Percentiles rank a stretch among this genome's conserved stretches.
Conservation (phyloP, 2,329 filamentous ascomycete species). For the Verticillium zaregamsianum region DNA sequence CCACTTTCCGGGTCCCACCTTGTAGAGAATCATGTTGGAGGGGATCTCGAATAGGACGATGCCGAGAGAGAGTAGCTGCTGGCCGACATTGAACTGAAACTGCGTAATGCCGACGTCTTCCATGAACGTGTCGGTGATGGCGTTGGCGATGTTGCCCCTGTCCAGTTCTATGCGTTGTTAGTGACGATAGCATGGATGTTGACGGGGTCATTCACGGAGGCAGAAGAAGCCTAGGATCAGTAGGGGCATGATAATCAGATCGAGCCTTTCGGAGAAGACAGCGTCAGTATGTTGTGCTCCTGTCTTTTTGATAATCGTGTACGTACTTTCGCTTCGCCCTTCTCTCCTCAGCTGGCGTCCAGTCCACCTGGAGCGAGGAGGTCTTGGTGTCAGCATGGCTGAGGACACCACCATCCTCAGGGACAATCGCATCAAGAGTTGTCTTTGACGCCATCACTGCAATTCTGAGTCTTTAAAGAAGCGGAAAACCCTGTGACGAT, state of each 20-base stretch:
- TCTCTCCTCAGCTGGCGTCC: slow-evolving; percentile 29
- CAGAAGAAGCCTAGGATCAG: slow-evolving; percentile 37
- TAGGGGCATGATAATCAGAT: slow-evolving; percentile 36
- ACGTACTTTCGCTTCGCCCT: slow-evolving; percentile 34
- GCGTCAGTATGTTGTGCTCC: background rate
- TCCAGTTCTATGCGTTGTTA: slow-evolving; percentile 26
- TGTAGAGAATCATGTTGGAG: slow-evolving; percentile 42
- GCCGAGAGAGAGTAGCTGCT: slow-evolving; percentile 44
- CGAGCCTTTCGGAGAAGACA: slow-evolving; percentile 21
- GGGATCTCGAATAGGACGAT: slow-evolving; percentile 43
- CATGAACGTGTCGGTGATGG: slow-evolving; percentile 37
- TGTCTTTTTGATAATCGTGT: background rate
- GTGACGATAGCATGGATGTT: background rate
- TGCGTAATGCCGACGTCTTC: slow-evolving; percentile 44
- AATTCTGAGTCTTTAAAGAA: too few species aligned
- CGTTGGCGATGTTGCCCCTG: slow-evolving; percentile 31
- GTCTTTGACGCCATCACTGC: too few species aligned
- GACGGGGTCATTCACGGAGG: slow-evolving; percentile 25
- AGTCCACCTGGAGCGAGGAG: slow-evolving; percentile 20
- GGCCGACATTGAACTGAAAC: slow-evolving; percentile 47
- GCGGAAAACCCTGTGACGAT: too few species aligned
- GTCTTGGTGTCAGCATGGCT: too few species aligned
- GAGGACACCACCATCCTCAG: too few species aligned
- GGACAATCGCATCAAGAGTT: too few species aligned
- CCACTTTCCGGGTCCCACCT: slow-evolving; percentile 46